Conservation (phyloP, 2,329 filamentous ascomycete species). For the Lecanicillium sp. region DNA sequence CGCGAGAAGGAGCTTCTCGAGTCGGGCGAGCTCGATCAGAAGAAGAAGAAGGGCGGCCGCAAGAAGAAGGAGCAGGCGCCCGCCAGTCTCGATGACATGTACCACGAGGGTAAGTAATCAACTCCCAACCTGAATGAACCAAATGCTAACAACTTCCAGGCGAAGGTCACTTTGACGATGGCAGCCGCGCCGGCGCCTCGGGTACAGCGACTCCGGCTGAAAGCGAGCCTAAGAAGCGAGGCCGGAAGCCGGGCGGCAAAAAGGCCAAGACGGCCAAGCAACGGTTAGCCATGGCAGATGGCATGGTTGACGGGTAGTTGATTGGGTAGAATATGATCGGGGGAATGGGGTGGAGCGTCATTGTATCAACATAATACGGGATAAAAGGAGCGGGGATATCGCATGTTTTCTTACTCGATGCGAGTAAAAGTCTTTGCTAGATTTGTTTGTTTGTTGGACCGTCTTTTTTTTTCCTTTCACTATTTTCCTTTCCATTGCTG, state of each 20-base stretch:
- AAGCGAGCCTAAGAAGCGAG: constrained; percentile 42
- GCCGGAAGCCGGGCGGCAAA: constrained; percentile 52
- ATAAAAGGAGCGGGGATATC: not conserved
- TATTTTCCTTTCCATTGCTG: not conserved
- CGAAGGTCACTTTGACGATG: constrained; percentile 93
- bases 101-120: constrained; percentile 84
- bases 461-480: not conserved
- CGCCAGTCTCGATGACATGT: constrained; percentile 89
- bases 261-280: constrained; percentile 65
- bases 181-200: constrained; percentile 60
- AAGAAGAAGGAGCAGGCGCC: constrained; percentile 47
- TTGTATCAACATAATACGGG: constrained; percentile 15
- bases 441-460: not conserved
- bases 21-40: constrained; percentile 60
- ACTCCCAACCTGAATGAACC: not conserved
- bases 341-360: not conserved
- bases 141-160: constrained; percentile 47
- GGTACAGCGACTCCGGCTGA: constrained; percentile 79
- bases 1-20: constrained; percentile 83
- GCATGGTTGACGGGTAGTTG: constrained; percentile 32
- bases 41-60: constrained; percentile 56
- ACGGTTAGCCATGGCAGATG: constrained; percentile 61
- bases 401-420: constrained; percentile 7
- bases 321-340: constrained; percentile 4
- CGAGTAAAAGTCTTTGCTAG: constrained; percentile 7